Percentiles rank a stretch among this genome's conserved stretches.
Conservation (phyloP, 2,329 filamentous ascomycete species). For the Dactylellina leptospora region DNA sequence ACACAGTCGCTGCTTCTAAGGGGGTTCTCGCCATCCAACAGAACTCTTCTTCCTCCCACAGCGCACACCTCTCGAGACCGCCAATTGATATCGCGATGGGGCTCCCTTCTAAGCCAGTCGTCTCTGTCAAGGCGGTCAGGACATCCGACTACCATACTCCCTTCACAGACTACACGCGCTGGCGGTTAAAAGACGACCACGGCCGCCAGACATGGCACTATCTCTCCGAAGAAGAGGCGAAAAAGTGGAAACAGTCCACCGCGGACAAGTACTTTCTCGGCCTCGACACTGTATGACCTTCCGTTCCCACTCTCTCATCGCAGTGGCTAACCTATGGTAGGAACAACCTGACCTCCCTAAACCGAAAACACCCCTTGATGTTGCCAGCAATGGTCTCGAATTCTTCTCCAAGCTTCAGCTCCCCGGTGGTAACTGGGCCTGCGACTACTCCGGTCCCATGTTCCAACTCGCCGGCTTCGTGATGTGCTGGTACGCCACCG, state of each 20-base stretch:
- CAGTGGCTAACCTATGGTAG: constrained; percentile 63
- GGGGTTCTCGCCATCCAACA: too few species aligned
- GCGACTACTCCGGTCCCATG: constrained; percentile 97
- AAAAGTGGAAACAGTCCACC: constrained; percentile 82
- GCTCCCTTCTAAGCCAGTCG: constrained; percentile 24
- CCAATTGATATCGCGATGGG: constrained; percentile 22
- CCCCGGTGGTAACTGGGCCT: constrained; percentile 90
- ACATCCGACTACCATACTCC: constrained; percentile 40
- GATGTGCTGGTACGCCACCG: constrained; percentile 85
- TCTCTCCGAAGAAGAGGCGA: constrained; percentile 74
- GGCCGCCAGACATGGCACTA: constrained; percentile 96
- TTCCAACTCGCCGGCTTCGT: constrained; percentile 89
- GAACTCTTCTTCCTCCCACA: too few species aligned
- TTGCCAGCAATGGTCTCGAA: constrained; percentile 80
- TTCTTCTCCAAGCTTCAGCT: constrained; percentile 93
- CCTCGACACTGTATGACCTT: constrained; percentile 72
- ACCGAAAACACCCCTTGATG: constrained; percentile 76
- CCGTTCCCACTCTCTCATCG: not conserved
- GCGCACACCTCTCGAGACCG: too few species aligned
- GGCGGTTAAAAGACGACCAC: constrained; percentile 82
- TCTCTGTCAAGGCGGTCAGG: constrained; percentile 5
- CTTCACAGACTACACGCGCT: constrained; percentile 78
- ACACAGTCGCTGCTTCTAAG: too few species aligned
- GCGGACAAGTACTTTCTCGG: constrained; percentile 92
- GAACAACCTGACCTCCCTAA: constrained; percentile 75